These are phyloP conservation scores for Trichothecium sympodiale DNA, from an alignment of 2,329 filamentous ascomycete genomes.

Conservation along the genomic window DNA sequence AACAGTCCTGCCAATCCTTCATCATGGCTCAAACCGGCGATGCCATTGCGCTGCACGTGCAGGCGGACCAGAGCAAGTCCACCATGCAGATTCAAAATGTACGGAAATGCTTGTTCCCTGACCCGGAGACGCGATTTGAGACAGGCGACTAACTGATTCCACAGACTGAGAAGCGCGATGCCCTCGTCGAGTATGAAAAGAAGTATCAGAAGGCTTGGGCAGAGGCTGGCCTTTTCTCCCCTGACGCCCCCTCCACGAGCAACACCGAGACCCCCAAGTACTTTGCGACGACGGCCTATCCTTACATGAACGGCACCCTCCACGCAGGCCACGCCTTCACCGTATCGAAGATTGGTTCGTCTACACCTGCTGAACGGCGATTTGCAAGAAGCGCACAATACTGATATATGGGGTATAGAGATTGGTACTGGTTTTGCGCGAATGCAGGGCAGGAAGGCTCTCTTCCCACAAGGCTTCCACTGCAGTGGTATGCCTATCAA, in stretches of 20 bases:
- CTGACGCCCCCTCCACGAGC: constrained; percentile 67
- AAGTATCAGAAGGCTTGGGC: constrained; percentile 69
- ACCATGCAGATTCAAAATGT: too few relatives aligned
- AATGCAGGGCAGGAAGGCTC: constrained; percentile 77
- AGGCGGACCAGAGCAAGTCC: too few relatives aligned
- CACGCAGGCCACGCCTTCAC: constrained; percentile 93
- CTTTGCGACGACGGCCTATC: constrained; percentile 51
- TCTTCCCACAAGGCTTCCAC: constrained; percentile 93
- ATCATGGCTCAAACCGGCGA: too few relatives aligned
- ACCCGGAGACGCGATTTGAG: too few relatives aligned
- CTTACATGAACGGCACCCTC: constrained; percentile 77
- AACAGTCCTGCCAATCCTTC: too few relatives aligned
- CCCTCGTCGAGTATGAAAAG: constrained; percentile 73
- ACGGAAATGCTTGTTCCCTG: too few relatives aligned
- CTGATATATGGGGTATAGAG: constrained; percentile 24
- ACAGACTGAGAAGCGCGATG: constrained; percentile 78
- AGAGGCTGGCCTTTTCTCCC: constrained; percentile 57
- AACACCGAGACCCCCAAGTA: constrained; percentile 81
- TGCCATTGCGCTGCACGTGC: too few relatives aligned
- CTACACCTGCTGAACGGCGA: not conserved
- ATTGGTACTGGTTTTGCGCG: constrained; percentile 78
- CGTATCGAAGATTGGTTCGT: constrained; percentile 62
- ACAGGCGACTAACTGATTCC: too few relatives aligned
- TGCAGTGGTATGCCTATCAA: constrained; percentile 95
- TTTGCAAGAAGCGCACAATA: not conserved